Base-by-base conservation (phyloP, 2,329 filamentous ascomycete genomes). In the Phialophora tarda region DNA sequence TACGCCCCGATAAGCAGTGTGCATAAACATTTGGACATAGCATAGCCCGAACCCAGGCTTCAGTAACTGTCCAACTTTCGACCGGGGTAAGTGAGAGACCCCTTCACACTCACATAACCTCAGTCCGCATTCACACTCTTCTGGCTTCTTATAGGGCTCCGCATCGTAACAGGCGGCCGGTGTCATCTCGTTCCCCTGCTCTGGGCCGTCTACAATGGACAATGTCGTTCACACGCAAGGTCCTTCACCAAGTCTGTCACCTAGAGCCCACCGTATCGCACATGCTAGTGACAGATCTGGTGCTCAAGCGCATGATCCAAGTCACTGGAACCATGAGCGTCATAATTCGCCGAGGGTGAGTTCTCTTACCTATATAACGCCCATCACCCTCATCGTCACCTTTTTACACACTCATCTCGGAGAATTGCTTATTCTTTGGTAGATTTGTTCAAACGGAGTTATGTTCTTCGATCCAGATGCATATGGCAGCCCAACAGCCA, bases 401-500 rank as follows among this genome's bases (percentile, higher is more conserved):
- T 28, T 51, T 11, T 23, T 17, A 4, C 10, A 50, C 11, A 12
- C 10, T 2, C 24, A 1, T 51, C 48, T 17, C 1, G 12, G 21
- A 44, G 17, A 50, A 26, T 59, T 14, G 44, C 26, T 51, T 50
- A 59, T 24, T 50, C 26, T 44, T 24, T 48, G 28, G 10, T 24
- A 23, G 34, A 2, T 32, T 28, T 50, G n/a, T 17, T 30, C 41
- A 23, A 50, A 7, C n/a, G 17, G 41, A 44, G 23, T 2, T 24
- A 59, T 59, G 57, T 32, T 8, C 51, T 64, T 64, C 44, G 17
- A 67, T 32, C 41, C 65, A 3, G 47, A 57, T 21, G 48, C 50
- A 17, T 64, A 64, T 50, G 65, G 65, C 10, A 38, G 17, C 24
- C 61, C 65, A 12, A 57, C 44, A 3, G 32, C 51, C 14, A 64